Evolutionary conservation across 495 filamentous ascomycete genomes (phyloP).

Genomic region (Sabuloglossum arenarium): DNA sequence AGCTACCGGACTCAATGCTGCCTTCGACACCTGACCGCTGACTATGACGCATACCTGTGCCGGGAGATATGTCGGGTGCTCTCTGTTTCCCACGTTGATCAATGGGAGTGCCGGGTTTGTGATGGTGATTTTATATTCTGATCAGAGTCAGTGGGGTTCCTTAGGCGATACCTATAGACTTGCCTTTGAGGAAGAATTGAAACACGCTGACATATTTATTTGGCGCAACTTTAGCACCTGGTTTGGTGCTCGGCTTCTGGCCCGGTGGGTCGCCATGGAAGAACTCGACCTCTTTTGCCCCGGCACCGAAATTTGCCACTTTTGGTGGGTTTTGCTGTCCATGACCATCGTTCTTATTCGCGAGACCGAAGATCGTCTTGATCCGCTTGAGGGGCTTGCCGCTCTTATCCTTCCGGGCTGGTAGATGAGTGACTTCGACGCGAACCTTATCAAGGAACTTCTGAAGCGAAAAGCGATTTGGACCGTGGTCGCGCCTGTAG

Average conservation of each 20-base stretch:
- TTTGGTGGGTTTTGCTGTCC: conserved; percentile 4
- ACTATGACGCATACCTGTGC: conserved; percentile 42
- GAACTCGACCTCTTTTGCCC: conserved; percentile 9
- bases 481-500: background rate
- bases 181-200: conserved; percentile 5
- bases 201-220: conserved; percentile 9
- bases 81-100: conserved; percentile 42
- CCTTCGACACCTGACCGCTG: conserved; percentile 39
- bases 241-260: conserved; percentile 2
- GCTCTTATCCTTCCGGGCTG: conserved; percentile 14
- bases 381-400: conserved; percentile 4
- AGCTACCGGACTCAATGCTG: conserved; percentile 33
- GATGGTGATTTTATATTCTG: conserved; percentile 25
- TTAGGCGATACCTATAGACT: background rate
- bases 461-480: background rate
- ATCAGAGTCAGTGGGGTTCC: background rate
- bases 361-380: conserved; percentile 9
- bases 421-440: background rate
- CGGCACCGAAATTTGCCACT: conserved; percentile 5
- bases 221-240: background rate
- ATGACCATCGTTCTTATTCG: conserved; percentile 9
- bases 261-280: conserved; percentile 5
- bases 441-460: conserved; percentile 10
- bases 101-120: conserved; percentile 29
- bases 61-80: conserved; percentile 41